These are phyloP conservation scores for Piloderma croceum DNA, from an alignment of 768 basidiomycete species.

Conservation along the genomic window DNA sequence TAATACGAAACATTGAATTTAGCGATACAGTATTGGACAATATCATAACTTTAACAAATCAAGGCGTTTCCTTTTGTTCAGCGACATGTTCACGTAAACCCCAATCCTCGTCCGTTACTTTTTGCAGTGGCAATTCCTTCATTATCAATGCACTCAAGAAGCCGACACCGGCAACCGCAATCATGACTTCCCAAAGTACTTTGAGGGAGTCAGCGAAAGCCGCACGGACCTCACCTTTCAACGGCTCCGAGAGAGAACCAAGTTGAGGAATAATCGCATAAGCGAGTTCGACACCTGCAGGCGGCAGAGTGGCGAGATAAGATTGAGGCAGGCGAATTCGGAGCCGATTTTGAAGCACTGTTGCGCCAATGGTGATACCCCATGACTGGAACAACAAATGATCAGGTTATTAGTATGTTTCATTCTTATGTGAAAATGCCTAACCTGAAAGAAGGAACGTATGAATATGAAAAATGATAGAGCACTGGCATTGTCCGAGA, in stretches of 20 bases:
- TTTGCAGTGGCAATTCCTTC: slow-evolving; percentile 28
- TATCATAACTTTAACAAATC: too few species aligned
- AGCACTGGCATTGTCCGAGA: slow-evolving; percentile 37
- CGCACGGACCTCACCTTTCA: slow-evolving; percentile 29
- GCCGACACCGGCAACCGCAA: slow-evolving; percentile 34
- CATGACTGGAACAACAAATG: slow-evolving; percentile 33
- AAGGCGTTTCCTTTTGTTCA: too few species aligned
- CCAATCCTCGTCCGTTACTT: slow-evolving; percentile 26
- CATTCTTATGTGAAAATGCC: too few species aligned
- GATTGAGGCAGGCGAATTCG: slow-evolving; percentile 32
- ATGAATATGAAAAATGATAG: slow-evolving; percentile 38
- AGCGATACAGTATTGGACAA: too few species aligned
- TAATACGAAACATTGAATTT: too few species aligned
- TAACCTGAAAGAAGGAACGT: slow-evolving; percentile 31
- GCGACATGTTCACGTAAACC: too few species aligned
- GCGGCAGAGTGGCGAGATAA: slow-evolving; percentile 30
- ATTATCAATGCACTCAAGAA: slow-evolving; percentile 29
- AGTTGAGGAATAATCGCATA: slow-evolving; percentile 44
- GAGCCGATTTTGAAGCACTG: slow-evolving; percentile 49
- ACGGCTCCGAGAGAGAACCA: slow-evolving; percentile 26
- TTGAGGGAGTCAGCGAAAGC: slow-evolving; percentile 38
- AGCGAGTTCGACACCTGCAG: slow-evolving; percentile 34
- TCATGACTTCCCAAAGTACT: slow-evolving; percentile 39
- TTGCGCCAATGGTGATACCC: slow-evolving; percentile 46
- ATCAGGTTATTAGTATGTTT: too few species aligned